These are phyloP conservation scores for Tillandsia leiboldiana DNA, from an alignment of 176 grass and related monocot genomes.

Conservation along the genomic window DNA sequence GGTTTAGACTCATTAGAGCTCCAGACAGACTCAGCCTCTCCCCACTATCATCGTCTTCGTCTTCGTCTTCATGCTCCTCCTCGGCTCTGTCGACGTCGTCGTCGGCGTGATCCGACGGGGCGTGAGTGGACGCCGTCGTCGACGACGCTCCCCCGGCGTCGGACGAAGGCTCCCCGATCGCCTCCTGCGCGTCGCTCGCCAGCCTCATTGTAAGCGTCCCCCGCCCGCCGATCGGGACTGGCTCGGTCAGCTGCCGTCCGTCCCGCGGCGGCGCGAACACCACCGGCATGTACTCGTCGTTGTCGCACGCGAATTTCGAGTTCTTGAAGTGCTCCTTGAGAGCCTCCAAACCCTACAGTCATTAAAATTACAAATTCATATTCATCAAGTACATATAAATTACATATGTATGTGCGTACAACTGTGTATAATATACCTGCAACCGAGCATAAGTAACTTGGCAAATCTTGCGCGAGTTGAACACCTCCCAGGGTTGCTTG, in stretches of 20 bases:
- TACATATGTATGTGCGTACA: background rate
- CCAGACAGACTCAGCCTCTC: background rate
- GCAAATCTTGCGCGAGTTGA: slow-evolving; percentile 98
- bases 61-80: background rate
- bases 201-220: slow-evolving; percentile 24
- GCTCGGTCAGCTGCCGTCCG: slow-evolving; percentile 69
- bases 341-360: slow-evolving; percentile 64
- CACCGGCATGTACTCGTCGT: slow-evolving; percentile 92
- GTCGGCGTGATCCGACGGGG: slow-evolving; percentile 35
- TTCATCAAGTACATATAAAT: too few relatives aligned
- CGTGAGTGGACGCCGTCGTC: slow-evolving; percentile 48
- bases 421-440: slow-evolving; percentile 33
- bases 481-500: slow-evolving; percentile 92
- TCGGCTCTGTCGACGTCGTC: background rate
- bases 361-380: background rate
- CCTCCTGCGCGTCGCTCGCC: slow-evolving; percentile 1
- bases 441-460: slow-evolving; percentile 98
- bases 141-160: slow-evolving; percentile 65
- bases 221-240: slow-evolving; percentile 56
- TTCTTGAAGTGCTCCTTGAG: slow-evolving; percentile 98
- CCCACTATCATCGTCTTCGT: slow-evolving; percentile 7
- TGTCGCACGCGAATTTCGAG: slow-evolving; percentile 94
- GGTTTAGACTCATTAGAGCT: slow-evolving; percentile 32
- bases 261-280: slow-evolving; percentile 80
- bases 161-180: slow-evolving; percentile 11